Base-by-base conservation (phyloP, 306 rosid species). In the Vigna nakashimae region DNA sequence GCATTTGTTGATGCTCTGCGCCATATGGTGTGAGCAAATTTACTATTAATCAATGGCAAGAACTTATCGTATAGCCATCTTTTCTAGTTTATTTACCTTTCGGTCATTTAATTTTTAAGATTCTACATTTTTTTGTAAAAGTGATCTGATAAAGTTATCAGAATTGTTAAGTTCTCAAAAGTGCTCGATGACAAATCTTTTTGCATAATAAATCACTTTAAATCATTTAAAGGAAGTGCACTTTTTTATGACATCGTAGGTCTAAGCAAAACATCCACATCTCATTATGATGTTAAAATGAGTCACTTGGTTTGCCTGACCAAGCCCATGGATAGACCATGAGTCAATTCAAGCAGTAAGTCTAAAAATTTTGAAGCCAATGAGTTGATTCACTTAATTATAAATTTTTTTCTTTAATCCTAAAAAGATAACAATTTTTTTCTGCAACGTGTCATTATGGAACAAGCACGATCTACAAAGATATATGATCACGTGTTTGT, bases 1-100 rank as follows among this genome's bases (percentile, higher is more conserved):
- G 92, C 88, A 68, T 80, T 95, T 76, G 89, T 95, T 26, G 91
- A 85, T 73, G 90, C 75, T 63, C 80, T 95, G 80, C 80, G 51
- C 74, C 82, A 87, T 70, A 65, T 62, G 0, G 91, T 83, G 80
- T 90, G 91, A 90, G 84, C 4, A 84, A 80, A 26, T 70, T 69
- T 60, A 69, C 45, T 36, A 22, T 77, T 40, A 17, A 57, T 71
- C 38, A 49, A 11, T 79, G 80, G 71, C 62, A 74, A 73, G 67
- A 22, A 64, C 67, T 68, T 40, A 12, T 16, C 58, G 2, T 28
- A 20, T 20, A 63, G 58, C 30, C 26, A 10, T 57, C 57, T 34
- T 26, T 71, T 65, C 18, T 40, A 5, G 51, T 64, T 62, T 69
- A 24, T 53, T 48, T 46, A 75, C 55, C 6, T 66, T 77, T 51